Evolutionary conservation across 352 stramenopile genomes (phyloP).

Genomic region (Phytophthora litchii): DNA sequence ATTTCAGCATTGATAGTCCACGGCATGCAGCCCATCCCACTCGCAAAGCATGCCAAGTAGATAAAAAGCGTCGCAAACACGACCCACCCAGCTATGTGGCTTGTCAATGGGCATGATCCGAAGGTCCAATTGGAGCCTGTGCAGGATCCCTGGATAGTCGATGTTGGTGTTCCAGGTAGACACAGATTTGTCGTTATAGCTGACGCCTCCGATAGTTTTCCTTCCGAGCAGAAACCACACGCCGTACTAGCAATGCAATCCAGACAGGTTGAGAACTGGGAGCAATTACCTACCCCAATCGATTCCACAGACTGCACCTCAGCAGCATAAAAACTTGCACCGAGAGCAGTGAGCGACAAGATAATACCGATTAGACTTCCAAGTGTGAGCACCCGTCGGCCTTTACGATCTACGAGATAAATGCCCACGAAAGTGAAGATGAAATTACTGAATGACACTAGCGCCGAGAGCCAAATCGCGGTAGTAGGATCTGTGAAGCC

Average conservation of each 20-base stretch:
- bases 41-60: conserved; percentile 82
- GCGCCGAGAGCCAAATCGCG: conserved; percentile 79
- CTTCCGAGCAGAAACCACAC: conserved; percentile 51
- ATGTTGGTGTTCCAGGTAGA: conserved; percentile 29
- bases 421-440: conserved; percentile 47
- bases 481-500: conserved; percentile 73
- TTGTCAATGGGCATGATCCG: conserved; percentile 54
- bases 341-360: conserved; percentile 30
- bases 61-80: conserved; percentile 75
- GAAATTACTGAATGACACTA: conserved; percentile 56
- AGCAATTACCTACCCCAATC: conserved; percentile 43
- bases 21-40: conserved; percentile 88
- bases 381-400: conserved; percentile 33
- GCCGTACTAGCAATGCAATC: conserved; percentile 64
- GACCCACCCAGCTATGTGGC: conserved; percentile 44
- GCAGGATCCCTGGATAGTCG: conserved; percentile 28
- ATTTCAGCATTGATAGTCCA: conserved; percentile 98
- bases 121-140: conserved; percentile 45
- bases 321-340: conserved; percentile 36
- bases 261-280: conserved; percentile 57
- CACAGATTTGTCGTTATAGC: conserved; percentile 29
- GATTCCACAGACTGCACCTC: conserved; percentile 27
- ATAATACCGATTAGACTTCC: conserved; percentile 32
- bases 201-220: conserved; percentile 2
- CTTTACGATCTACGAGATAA: conserved; percentile 36